These are phyloP conservation scores for Trametes coccinea DNA, from an alignment of 768 basidiomycete genomes.

Conservation along the genomic window DNA sequence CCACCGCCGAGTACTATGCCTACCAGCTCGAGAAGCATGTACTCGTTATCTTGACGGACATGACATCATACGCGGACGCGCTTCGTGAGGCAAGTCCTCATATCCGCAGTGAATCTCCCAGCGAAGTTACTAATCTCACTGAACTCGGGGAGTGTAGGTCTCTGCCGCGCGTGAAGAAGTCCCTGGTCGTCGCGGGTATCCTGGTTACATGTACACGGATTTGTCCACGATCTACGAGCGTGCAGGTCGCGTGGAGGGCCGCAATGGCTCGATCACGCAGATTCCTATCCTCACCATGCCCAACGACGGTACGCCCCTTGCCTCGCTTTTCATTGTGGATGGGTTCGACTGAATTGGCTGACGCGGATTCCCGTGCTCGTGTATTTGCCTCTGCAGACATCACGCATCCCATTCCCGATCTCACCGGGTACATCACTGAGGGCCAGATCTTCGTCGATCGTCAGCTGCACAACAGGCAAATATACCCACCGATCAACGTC, in stretches of 20 bases:
- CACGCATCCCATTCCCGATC: slow-evolving; percentile 99
- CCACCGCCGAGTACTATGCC: slow-evolving; percentile 98
- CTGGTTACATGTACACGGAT: slow-evolving; percentile 98
- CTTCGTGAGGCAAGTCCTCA: slow-evolving; percentile 75
- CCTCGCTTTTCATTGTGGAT: not conserved
- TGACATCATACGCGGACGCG: slow-evolving; percentile 98
- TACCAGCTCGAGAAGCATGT: slow-evolving; percentile 99
- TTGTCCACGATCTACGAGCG: slow-evolving; percentile 99
- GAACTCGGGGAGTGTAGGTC: slow-evolving; percentile 50
- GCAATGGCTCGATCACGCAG: slow-evolving; percentile 99
- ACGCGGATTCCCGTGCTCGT: slow-evolving; percentile 4
- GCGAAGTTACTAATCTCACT: not conserved
- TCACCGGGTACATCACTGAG: slow-evolving; percentile 99
- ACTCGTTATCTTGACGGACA: slow-evolving; percentile 97
- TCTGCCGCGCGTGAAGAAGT: slow-evolving; percentile 99
- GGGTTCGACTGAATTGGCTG: not conserved
- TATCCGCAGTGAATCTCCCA: slow-evolving; percentile 20
- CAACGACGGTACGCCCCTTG: slow-evolving; percentile 77
- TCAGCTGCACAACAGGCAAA: slow-evolving; percentile 93
- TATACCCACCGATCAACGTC: slow-evolving; percentile 99
- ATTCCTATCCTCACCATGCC: slow-evolving; percentile 99
- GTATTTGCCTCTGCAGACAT: slow-evolving; percentile 63
- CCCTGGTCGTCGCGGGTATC: slow-evolving; percentile 98
- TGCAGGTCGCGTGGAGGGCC: slow-evolving; percentile 95
- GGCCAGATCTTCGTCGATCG: slow-evolving; percentile 99